Evolutionary conservation across 192 early-diverging fungal species (phyloP), one percentile per base, ranked within the genome.

Genomic region (Coemansia sp.): DNA sequence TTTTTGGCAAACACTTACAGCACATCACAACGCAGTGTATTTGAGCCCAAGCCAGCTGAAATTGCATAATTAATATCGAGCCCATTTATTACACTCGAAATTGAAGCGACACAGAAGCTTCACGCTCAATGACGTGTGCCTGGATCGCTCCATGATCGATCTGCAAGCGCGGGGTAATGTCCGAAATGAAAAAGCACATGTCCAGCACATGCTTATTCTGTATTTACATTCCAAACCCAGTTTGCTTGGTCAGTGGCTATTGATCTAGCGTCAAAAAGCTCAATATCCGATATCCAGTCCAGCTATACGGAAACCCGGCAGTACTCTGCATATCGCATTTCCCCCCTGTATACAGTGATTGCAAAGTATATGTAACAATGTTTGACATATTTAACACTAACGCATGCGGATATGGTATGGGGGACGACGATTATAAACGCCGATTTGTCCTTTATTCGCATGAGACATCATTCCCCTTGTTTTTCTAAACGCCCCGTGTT

Each of bases 61-160:
- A 15, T 5, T 10, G 18, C 9, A 21, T 8, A n/a, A 21, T 50
- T 23, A 23, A 50, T 50, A 21, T 23, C 7, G 48, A 18, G 18
- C 8, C 5, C 48, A 17, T 17, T 23, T 21, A 9, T 50, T 9
- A 17, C 48, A 17, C 18, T n/a, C 15, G 12, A n/a, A 15, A 50
- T 10, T 5, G 48, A 50, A 50, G 48, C 48, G 18, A 17, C n/a
- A 9, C 48, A 50, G 48, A 17, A 23, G 18, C n/a, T 9, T 11
- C 48, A 50, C 40, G 40, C 40, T 44, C 14, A 12, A 44, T 44
- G 40, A 44, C 40, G 40, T 44, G 11, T 56, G 54, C 36, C 54
- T 56, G 54, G 54, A 56, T 36, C 20, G 28, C 54, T 56, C 28
- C 11, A 37, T 37, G 54, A 56, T 56, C 54, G 54, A 56, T 56